Evolutionary conservation across 2,329 filamentous ascomycete genomes (phyloP).

Genomic region (Aspergillus eucalypticola): DNA sequence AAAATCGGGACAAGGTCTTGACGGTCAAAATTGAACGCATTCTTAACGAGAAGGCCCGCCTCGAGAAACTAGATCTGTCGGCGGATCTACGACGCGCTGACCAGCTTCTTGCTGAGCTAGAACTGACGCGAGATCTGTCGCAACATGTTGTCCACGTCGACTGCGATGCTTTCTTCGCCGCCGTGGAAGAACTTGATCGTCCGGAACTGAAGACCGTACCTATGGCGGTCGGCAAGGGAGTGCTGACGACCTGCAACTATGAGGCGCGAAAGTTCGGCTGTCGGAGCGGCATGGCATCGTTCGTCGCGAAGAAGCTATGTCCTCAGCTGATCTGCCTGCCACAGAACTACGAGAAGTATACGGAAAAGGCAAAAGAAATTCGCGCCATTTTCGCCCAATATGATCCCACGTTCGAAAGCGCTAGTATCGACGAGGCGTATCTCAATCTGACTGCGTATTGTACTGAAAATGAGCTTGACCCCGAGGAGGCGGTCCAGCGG

Average conservation of each 20-base stretch:
- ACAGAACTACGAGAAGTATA: constrained; percentile 88
- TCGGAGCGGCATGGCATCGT: constrained; percentile 91
- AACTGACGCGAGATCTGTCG: constrained; percentile 74
- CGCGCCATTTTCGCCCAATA: constrained; percentile 81
- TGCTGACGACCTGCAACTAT: constrained; percentile 79
- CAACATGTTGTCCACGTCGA: constrained; percentile 90
- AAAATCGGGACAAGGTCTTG: constrained; percentile 75
- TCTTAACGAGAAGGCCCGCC: constrained; percentile 68
- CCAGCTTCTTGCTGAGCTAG: constrained; percentile 76
- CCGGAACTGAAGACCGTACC: constrained; percentile 84
- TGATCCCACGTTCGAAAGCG: constrained; percentile 86
- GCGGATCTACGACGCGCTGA: constrained; percentile 75
- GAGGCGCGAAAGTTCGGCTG: constrained; percentile 86
- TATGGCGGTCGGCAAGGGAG: constrained; percentile 82
- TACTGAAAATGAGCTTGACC: constrained; percentile 62
- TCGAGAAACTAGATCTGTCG: constrained; percentile 74
- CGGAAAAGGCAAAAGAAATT: constrained; percentile 83
- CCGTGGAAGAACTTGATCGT: constrained; percentile 80
- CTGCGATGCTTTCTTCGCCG: constrained; percentile 96
- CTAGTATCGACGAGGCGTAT: constrained; percentile 95
- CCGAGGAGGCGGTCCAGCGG: constrained; percentile 73
- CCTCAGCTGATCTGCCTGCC: constrained; percentile 80
- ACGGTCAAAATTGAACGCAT: constrained; percentile 85
- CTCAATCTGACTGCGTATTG: constrained; percentile 93
- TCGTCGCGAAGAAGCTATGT: constrained; percentile 92